phyloP scores from a whole-genome alignment of 306 rosid species.

The Lotus japonicus region DNA sequence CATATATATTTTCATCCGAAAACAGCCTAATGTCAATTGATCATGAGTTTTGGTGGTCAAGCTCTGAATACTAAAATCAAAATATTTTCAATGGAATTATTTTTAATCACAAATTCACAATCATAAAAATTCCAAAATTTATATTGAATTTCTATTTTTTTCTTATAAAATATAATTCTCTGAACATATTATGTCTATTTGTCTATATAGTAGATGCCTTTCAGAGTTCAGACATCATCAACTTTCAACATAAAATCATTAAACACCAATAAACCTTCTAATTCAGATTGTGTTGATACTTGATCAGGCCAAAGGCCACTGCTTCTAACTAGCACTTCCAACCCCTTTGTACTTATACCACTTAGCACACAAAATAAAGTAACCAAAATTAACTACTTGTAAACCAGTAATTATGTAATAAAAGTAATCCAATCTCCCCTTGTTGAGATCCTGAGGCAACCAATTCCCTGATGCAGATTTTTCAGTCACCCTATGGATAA shows the following conservation, averaged over 20 bases:
- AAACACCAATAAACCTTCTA: conserved; percentile 10
- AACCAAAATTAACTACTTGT: conserved; percentile 36
- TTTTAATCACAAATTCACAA: neutral
- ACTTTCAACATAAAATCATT: neutral
- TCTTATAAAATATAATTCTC: too few relatives aligned
- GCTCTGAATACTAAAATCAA: neutral
- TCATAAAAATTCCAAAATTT: neutral
- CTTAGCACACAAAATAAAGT: conserved; percentile 45
- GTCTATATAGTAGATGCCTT: neutral
- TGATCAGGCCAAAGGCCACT: neutral
- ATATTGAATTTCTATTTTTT: too few relatives aligned
- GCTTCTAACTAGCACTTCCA: neutral
- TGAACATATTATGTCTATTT: neutral
- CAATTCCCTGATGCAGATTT: conserved; percentile 32
- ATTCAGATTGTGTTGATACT: neutral
- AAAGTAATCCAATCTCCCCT: conserved; percentile 53
- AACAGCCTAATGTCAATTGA: too few relatives aligned
- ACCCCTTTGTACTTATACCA: conserved; percentile 59
- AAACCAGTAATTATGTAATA: conserved; percentile 39
- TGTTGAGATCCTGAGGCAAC: conserved; percentile 46
- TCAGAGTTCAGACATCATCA: neutral
- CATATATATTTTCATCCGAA: too few relatives aligned
- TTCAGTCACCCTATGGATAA: neutral
- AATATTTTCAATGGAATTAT: neutral
- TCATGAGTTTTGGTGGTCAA: too few relatives aligned